Evolutionary conservation across 495 filamentous ascomycete species (phyloP).

Genomic region (Xeromyces bisporus): DNA sequence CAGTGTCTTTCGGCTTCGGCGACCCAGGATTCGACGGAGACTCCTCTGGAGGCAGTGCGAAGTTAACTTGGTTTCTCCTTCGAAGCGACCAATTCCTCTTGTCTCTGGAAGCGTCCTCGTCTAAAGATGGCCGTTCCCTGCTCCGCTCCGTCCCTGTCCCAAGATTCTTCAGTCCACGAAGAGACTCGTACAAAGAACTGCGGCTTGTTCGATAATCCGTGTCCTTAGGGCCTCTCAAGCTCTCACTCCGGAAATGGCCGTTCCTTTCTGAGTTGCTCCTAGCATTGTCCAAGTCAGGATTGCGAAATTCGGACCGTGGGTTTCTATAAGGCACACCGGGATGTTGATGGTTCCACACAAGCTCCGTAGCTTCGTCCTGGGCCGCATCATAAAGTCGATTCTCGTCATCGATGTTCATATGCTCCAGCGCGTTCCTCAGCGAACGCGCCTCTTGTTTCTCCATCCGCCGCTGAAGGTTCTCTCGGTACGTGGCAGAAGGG

Average conservation of each 20-base stretch:
- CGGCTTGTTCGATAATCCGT: conserved; percentile 17
- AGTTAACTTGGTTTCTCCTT: conserved; percentile 28
- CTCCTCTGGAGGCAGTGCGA: conserved; percentile 20
- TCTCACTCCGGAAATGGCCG: conserved; percentile 45
- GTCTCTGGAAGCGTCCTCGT: conserved; percentile 2
- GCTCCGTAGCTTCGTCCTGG: conserved; percentile 69
- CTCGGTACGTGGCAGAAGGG: conserved; percentile 51
- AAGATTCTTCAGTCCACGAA: conserved; percentile 16
- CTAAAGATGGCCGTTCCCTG: conserved; percentile 1
- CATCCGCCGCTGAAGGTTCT: conserved; percentile 65
- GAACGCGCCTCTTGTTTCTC: conserved; percentile 73
- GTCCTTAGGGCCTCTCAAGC: conserved; percentile 28
- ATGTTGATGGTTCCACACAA: conserved; percentile 73
- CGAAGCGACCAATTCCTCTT: conserved; percentile 10
- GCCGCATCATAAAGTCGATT: conserved; percentile 53
- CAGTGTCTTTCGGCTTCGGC: conserved; percentile 18
- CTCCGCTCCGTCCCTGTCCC: too few relatives aligned
- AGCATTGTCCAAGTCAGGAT: conserved; percentile 17
- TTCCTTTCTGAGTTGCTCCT: conserved; percentile 39
- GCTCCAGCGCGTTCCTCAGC: conserved; percentile 62
- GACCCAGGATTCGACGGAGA: conserved; percentile 4
- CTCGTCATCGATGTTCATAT: conserved; percentile 60
- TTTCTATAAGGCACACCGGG: conserved; percentile 36
- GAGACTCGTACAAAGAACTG: conserved; percentile 34
- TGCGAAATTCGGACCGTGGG: conserved; percentile 42